These are phyloP conservation scores for Crithidia bombi DNA, from an alignment of 208 protist species.

Conservation along the genomic window DNA sequence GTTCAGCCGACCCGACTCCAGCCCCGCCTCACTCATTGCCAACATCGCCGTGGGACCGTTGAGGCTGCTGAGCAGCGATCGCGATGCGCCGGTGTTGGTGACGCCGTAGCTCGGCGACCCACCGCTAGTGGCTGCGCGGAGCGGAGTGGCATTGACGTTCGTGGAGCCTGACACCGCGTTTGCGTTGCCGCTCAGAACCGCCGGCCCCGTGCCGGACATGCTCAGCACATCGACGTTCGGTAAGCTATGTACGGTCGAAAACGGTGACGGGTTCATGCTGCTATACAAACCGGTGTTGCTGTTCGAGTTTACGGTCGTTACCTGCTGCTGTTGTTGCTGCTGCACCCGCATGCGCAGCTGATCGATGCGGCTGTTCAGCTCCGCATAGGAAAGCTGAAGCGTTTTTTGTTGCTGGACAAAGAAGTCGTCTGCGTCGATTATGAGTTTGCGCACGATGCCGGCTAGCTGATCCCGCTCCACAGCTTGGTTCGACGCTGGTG, in stretches of 20 bases:
- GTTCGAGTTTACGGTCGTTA: conserved; percentile 10
- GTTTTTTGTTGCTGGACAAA: conserved; percentile 64
- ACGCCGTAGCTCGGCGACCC: conserved; percentile 4
- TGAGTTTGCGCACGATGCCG: conserved; percentile 37
- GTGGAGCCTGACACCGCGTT: not conserved
- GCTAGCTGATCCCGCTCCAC: conserved; percentile 46
- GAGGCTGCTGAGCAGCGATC: conserved; percentile 26
- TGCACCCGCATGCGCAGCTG: conserved; percentile 49
- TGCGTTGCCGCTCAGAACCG: conserved; percentile 6
- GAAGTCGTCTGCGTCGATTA: conserved; percentile 57
- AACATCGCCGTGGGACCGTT: conserved; percentile 26
- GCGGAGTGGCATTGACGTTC: conserved; percentile 33
- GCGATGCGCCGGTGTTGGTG: conserved; percentile 8
- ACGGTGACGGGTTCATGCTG: conserved; percentile 30
- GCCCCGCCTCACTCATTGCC: conserved; percentile 11
- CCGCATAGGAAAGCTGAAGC: conserved; percentile 52
- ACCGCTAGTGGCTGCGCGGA: conserved; percentile 22
- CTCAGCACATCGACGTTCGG: conserved; percentile 22
- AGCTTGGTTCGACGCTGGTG: conserved; percentile 1
- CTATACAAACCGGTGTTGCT: conserved; percentile 25
- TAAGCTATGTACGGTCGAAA: conserved; percentile 23
- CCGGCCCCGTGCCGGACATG: not conserved
- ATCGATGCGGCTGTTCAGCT: conserved; percentile 55
- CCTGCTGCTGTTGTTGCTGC: conserved; percentile 16
- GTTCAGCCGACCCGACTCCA: conserved; percentile 18